Base-by-base conservation (phyloP, 2,329 filamentous ascomycete genomes). In the Microsporum ferrugineum region DNA sequence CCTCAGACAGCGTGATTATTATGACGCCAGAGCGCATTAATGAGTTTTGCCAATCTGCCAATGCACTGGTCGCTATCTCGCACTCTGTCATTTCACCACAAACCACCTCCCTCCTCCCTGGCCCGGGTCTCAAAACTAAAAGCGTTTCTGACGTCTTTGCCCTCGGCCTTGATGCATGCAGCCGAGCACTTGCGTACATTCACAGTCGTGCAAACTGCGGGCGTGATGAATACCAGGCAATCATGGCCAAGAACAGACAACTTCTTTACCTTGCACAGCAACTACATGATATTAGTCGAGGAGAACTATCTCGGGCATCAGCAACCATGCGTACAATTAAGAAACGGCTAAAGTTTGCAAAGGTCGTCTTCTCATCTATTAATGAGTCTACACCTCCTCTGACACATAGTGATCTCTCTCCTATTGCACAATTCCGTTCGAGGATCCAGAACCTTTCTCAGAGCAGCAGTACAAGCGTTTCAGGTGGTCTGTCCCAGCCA, bases 251-350 rank as follows among this genome's bases (percentile, higher is more conserved):
- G 34, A 58, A 36, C n/a, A 56, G 33, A 5, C 55, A 61, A 6
- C 39, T 61, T 5, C 43, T 58, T 36, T 41, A 53, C 27, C 45
- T 59, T 23, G 43, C 60, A 3, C 39, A 61, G 31, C 60, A 61
- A 34, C 33, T 61, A 31, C 60, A 61, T 34, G 55, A 61, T 17
- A 61, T 61, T n/a, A 61, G 60, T 23, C 53, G 60, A 51, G 60
- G 60, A 27, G 60, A 61, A 17, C 45, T 47, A 34, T 58, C 60
- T 8, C 55, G 56, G 3, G 57, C 57, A 41, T 58, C 57, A 51
- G 17, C 60, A 39, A 53, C 60, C 3, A 61, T 61, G 53, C 53
- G 60, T 29, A 43, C 60, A 27, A 58, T 61, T 14, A 61, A 61
- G 56, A 61, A 61, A 36, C 29, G 60, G 14, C 45, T 61, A 31